Base-by-base conservation (phyloP, 345 rosid genomes). In the Eucalyptus dawsonii region DNA sequence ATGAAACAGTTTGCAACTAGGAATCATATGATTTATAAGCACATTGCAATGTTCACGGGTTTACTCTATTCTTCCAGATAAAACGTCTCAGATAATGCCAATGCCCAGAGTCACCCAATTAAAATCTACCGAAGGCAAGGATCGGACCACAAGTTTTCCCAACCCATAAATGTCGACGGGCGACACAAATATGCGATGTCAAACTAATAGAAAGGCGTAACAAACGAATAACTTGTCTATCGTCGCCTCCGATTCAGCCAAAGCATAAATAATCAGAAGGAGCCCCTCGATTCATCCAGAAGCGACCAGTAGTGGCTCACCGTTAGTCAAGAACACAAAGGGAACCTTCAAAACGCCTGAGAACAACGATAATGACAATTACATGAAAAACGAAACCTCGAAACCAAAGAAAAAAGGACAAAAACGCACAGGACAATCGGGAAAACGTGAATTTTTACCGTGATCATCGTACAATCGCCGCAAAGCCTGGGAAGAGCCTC, bases 301-400 rank as follows among this genome's bases (percentile, higher is more conserved):
- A 40, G 47, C 47, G 44, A 76, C 29, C 85, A 76, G 85, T 21
- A 40, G 29, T 10, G 58, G 81, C 96, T 93, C 92, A 96, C 98
- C 98, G 91, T 97, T 97, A 56, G 98, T 97, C 93, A 96, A 90
- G 93, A 97, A 95, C 80, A 94, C 86, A 89, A 92, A 96, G 86
- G 98, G 99, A 89, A 95, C 91, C 94, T 90, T 92, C 94, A 96
- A 92, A 91, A 91, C 89, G 92, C 97, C 97, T 96, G 94, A 53
- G 42, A 67, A 25, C 86, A 76, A 86, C 87, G 87, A 25, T 6
- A 22, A 65, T 60, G 49, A 80, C 51, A 10, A 31, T 24, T 50
- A 62, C 85, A 81, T 50, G 6, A 91, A 11, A 9, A 37, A 87
- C 58, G 49, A 42, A 24, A 80, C 45, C 40, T 80, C 47, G 15